Evolutionary conservation across 495 filamentous ascomycete genomes (phyloP), one percentile per base, ranked within the genome.

Genomic region (Talaromyces nanjingensis): DNA sequence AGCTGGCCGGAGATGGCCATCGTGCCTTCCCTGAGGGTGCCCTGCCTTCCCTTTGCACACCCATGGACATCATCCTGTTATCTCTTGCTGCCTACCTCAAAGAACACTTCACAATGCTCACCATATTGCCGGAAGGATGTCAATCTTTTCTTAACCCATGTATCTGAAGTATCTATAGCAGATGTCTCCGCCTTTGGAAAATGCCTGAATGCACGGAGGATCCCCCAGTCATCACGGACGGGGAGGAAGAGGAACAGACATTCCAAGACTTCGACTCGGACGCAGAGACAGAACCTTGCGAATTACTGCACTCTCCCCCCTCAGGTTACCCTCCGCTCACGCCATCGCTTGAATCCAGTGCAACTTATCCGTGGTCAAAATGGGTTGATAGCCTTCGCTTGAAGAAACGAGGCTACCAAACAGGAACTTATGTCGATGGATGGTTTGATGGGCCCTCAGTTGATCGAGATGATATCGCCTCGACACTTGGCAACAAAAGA

Each of bases 351-450:
- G 62, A 57, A 25, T 14, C 29, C 18, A 33, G 49, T 11, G 52
- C 31, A 42, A 39, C 57, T 16, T 68, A 70, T 54, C 72, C 80
- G 4, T 83, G 87, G 67, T 77, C 74, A 54, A 79, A 75, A 70
- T 86, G 85, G 81, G 76, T 87, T 62, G 78, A 81, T 52, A 83
- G 78, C 42, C 76, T 89, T 59, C 76, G 79, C 47, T 64, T 72
- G 18, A 79, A 75, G 47, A 78, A 73, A 62, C 71, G 72, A 34
- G 63, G 29, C 58, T 70, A 64, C 58, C 69, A 62, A 20, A 68
- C 63, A 31, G 68, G 34, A 52, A 65, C 69, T 59, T 70, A 72
- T 39, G 70, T 77, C 20, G 69, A 79, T 59, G 79, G 78, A 34
- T 84, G 80, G 74, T 79, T 73, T 47, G 73, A 81, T 60, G 76